These are phyloP conservation scores for Aspergillus sp. DNA, from an alignment of 2,329 filamentous ascomycete genomes.

Conservation along the genomic window DNA sequence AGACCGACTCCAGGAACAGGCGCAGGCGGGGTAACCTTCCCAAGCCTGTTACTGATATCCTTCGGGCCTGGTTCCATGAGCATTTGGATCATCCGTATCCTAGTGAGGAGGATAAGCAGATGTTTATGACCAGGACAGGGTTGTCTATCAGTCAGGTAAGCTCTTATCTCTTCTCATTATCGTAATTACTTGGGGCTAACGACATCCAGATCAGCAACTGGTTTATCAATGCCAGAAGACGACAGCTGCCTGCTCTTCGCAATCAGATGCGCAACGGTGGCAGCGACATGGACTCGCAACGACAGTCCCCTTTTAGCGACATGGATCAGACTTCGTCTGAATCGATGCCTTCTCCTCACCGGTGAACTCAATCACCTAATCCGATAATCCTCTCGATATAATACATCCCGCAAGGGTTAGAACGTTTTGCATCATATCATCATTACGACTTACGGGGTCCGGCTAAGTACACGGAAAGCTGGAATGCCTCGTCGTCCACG, in stretches of 20 bases:
- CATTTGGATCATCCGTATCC: slow-evolving; percentile 78
- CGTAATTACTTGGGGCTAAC: slow-evolving; percentile 1
- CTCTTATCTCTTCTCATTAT: not conserved
- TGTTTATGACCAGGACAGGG: slow-evolving; percentile 67
- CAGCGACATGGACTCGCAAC: slow-evolving; percentile 21
- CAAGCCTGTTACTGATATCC: slow-evolving; percentile 78
- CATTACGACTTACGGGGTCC: slow-evolving; percentile 11
- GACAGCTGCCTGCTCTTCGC: slow-evolving; percentile 42
- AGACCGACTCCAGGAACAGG: slow-evolving; percentile 37
- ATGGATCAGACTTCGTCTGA: slow-evolving; percentile 23
- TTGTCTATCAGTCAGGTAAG: slow-evolving; percentile 63
- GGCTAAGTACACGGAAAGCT: not conserved
- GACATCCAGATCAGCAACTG: slow-evolving; percentile 44
- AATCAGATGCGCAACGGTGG: slow-evolving; percentile 36
- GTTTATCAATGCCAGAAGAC: slow-evolving; percentile 47
- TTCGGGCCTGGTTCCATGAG: slow-evolving; percentile 72
- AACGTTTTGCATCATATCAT: not conserved
- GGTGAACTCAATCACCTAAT: slow-evolving; percentile 1
- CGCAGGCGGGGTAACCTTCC: slow-evolving; percentile 74
- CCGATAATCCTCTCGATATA: not conserved
- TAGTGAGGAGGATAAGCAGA: slow-evolving; percentile 79
- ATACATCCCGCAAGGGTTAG: not conserved
- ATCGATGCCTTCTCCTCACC: slow-evolving; percentile 23
- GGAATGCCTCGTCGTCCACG: slow-evolving; percentile 6
- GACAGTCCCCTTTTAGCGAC: slow-evolving; percentile 32